A percentile compares a stretch with the other conserved stretches of the same genome.
Conservation (phyloP, 257 asterid genomes). For the Ocimum tenuiflorum region DNA sequence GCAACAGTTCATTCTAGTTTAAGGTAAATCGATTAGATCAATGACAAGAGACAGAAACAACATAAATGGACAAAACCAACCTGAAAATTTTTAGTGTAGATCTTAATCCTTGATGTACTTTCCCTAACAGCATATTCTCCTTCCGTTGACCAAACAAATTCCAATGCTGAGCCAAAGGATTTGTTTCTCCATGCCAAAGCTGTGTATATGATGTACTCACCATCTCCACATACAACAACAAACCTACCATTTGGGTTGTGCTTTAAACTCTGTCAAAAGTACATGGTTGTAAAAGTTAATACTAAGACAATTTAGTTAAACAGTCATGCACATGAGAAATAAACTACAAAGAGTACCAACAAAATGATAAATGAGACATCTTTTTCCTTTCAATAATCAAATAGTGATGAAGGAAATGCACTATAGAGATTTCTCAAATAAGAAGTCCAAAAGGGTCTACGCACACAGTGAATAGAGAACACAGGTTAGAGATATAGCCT, state of each 20-base stretch:
- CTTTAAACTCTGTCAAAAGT: slow-evolving; percentile 66
- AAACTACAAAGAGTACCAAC: slow-evolving; percentile 1
- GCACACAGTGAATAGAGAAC: neutral
- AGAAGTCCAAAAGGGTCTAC: neutral
- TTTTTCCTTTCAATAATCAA: neutral
- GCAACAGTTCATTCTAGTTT: neutral
- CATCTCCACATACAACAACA: slow-evolving; percentile 97
- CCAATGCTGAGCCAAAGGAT: slow-evolving; percentile 94
- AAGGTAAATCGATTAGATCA: neutral
- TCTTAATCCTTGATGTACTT: slow-evolving; percentile 86
- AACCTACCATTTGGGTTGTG: slow-evolving; percentile 98
- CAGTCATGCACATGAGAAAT: neutral
- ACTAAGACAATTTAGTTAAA: slow-evolving; percentile 5
- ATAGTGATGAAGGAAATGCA: neutral
- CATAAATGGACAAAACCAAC: slow-evolving; percentile 31
- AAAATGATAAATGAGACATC: slow-evolving; percentile 1
- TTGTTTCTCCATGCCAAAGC: slow-evolving; percentile 98
- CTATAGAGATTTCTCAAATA: neutral
- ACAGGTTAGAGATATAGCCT: neutral
- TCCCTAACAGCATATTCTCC: slow-evolving; percentile 98
- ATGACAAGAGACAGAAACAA: neutral
- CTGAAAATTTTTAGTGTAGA: slow-evolving; percentile 72
- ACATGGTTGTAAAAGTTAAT: slow-evolving; percentile 4
- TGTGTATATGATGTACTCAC: slow-evolving; percentile 89
- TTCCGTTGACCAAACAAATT: slow-evolving; percentile 92